Base-by-base conservation (phyloP, 129 eudicot genomes). In the Chrysanthemum makinoi region DNA sequence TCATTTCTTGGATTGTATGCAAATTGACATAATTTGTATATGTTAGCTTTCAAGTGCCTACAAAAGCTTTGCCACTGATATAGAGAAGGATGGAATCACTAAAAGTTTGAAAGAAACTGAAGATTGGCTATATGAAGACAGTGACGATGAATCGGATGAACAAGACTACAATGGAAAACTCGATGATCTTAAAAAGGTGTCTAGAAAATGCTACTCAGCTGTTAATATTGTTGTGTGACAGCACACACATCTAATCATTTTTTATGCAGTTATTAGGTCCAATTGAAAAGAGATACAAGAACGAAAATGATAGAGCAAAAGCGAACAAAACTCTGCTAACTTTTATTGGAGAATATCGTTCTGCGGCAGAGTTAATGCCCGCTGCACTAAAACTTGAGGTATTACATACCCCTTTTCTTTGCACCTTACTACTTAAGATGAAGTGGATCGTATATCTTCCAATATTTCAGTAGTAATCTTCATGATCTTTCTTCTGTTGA, bases 111-210 rank as follows among this genome's bases (percentile, higher is more conserved):
- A 83, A 78, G 84, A 82, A 56, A 88, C 89, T 3, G 95, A 91
- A 69, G 92, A 87, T 4, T 88, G 94, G 97, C 90, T 88, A 17
- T 84, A 86, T 68, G 87, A 79, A 81, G 96, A 91, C 22, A 90
- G 94, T 46, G 89, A 88, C 62, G 94, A 88, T 73, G 96, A 91
- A 72, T 64, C 91, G 10, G 46, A 39, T 53, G 91, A 87, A 77
- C 39, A 65, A 77, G 94, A 81, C 73, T 89, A 91, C 80, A 50
- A 82, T 1, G 56, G 79, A 71, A 91, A 85, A 76, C 80, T 84
- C 26, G 76, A 83, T 65, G 78, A 81, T 75, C 83, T 88, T 10
- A 86, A 74, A 67, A 80, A 80, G 97, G 97, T 88, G 17, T 46
- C 17, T 60, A 18, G 24, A 12, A 49, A 16, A 43, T 73, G 35